A percentile compares a stretch with the other conserved stretches of the same genome.
These are phyloP conservation scores for Margaritispora aquatica DNA, from an alignment of 495 filamentous ascomycete genomes.

Conservation along the genomic window DNA sequence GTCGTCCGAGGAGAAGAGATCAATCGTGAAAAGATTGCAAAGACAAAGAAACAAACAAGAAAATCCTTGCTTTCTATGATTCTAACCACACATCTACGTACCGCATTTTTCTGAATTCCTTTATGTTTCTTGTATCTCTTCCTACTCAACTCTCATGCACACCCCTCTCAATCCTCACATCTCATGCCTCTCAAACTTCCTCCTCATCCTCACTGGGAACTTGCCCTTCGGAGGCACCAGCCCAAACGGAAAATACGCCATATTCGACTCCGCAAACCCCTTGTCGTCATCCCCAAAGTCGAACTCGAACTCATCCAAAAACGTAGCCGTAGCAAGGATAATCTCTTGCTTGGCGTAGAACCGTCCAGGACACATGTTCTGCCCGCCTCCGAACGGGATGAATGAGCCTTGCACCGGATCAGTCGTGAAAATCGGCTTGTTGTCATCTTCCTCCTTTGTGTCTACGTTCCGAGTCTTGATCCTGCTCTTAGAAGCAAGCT, in stretches of 20 bases:
- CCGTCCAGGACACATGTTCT: slow-evolving; percentile 40
- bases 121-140: too few species aligned
- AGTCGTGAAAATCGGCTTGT: slow-evolving; percentile 20
- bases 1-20: too few species aligned
- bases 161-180: too few species aligned
- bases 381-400: slow-evolving; percentile 37
- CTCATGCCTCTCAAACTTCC: background rate
- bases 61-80: too few species aligned
- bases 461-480: background rate
- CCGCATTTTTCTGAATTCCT: too few species aligned
- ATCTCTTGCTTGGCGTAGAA: slow-evolving; percentile 44
- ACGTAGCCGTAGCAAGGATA: slow-evolving; percentile 30
- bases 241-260: slow-evolving; percentile 22
- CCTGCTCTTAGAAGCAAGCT: background rate
- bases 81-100: too few species aligned
- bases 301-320: slow-evolving; percentile 27
- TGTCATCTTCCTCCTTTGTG: background rate
- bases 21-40: too few species aligned
- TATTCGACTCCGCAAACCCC: slow-evolving; percentile 9
- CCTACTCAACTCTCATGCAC: too few species aligned
- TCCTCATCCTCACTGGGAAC: slow-evolving; percentile 24
- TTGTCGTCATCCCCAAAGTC: slow-evolving; percentile 20
- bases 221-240: slow-evolving; percentile 22
- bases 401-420: slow-evolving; percentile 19
- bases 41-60: too few species aligned